Evolutionary conservation across 352 stramenopile genomes (phyloP).

Genomic region (Phytopythium aichiense): DNA sequence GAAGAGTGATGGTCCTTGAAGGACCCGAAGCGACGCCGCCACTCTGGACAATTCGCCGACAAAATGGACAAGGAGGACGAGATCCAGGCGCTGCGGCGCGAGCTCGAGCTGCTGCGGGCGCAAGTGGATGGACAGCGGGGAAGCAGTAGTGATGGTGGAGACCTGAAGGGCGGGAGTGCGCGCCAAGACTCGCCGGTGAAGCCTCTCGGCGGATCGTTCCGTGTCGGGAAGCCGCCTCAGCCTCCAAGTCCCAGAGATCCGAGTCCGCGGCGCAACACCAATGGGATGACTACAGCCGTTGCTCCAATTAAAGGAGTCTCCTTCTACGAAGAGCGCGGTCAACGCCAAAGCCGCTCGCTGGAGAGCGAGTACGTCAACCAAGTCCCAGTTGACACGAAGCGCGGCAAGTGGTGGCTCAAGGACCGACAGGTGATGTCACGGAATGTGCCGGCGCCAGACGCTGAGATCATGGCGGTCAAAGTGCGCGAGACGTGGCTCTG

Average conservation of each 20-base stretch:
- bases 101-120: conserved; percentile 45
- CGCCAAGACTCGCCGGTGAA: neutral
- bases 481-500: conserved; percentile 62
- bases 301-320: neutral
- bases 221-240: neutral
- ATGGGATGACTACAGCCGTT: neutral
- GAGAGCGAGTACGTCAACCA: conserved; percentile 25
- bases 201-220: neutral
- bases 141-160: conserved; percentile 18
- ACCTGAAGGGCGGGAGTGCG: neutral
- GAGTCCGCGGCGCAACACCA: neutral
- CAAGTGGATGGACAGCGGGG: conserved; percentile 46
- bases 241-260: neutral
- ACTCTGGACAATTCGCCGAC: neutral
- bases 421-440: conserved; percentile 52
- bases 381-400: conserved; percentile 32
- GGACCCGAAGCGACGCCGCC: neutral
- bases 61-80: conserved; percentile 27
- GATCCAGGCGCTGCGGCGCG: conserved; percentile 41
- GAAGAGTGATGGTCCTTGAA: conserved; percentile 9
- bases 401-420: conserved; percentile 67
- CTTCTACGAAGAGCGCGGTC: neutral
- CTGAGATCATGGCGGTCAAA: conserved; percentile 40
- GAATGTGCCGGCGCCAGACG: conserved; percentile 19
- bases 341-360: neutral